Percentiles rank a stretch among this genome's conserved stretches.
Conservation (phyloP, 1,284 basidiomycete genomes). For the Hemileia vastatrix region DNA sequence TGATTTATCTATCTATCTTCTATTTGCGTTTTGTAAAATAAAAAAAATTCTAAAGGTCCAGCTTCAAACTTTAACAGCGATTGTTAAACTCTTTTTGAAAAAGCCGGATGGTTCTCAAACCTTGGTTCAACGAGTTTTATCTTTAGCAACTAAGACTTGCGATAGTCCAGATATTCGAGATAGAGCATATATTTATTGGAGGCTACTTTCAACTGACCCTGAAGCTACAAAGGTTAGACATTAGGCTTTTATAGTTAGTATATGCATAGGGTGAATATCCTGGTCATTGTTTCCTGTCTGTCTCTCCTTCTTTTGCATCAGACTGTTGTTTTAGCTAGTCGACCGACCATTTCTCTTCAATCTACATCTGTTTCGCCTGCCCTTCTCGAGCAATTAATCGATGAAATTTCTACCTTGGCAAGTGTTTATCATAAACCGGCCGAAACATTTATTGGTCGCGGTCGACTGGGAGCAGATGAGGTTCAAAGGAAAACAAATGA, state of each 20-base stretch:
- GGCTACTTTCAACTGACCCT: slow-evolving; percentile 87
- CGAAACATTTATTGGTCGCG: slow-evolving; percentile 69
- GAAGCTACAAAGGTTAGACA: slow-evolving; percentile 59
- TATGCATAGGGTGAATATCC: no score
- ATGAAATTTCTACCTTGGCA: slow-evolving; percentile 53
- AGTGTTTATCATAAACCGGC: slow-evolving; percentile 20
- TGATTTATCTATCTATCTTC: no score
- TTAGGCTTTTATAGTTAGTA: no score
- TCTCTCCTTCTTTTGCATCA: no score
- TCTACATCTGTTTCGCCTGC: slow-evolving; percentile 79
- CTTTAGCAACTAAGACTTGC: slow-evolving; percentile 92
- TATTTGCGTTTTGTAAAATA: neutral
- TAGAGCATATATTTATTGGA: slow-evolving; percentile 99
- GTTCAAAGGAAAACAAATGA: slow-evolving; percentile 62
- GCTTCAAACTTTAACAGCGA: slow-evolving; percentile 83
- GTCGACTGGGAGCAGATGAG: slow-evolving; percentile 71
- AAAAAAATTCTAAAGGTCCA: slow-evolving; percentile 59
- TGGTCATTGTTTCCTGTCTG: no score
- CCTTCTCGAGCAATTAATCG: slow-evolving; percentile 82
- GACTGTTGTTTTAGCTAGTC: slow-evolving; percentile 79
- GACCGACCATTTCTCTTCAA: slow-evolving; percentile 87
- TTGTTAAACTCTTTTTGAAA: slow-evolving; percentile 94
- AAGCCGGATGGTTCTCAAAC: slow-evolving; percentile 81
- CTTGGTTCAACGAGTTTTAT: slow-evolving; percentile 87
- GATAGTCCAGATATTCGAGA: slow-evolving; percentile 96